phyloP scores from a whole-genome alignment of 441 rosid genomes.

The Gossypium davidsonii region DNA sequence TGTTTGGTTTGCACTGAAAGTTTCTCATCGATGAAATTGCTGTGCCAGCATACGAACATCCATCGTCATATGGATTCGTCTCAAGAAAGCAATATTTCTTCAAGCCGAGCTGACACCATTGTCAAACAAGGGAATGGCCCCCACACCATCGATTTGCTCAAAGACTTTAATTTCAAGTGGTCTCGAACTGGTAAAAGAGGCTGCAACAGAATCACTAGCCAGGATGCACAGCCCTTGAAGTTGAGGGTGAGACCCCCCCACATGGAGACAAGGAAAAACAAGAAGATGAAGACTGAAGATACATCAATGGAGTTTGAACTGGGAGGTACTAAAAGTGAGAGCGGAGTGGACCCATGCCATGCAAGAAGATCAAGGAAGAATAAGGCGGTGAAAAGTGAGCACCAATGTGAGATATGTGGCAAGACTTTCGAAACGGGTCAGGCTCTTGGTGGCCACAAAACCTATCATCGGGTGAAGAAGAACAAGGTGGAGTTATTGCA shows the following conservation, averaged over 20 bases:
- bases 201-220: too few species aligned
- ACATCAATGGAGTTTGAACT: background rate
- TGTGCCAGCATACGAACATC: background rate
- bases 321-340: background rate
- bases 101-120: background rate
- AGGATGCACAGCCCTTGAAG: background rate
- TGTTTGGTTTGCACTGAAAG: background rate
- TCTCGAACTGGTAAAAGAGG: background rate
- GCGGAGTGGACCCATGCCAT: background rate
- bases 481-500: too few species aligned
- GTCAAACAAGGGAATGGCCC: background rate
- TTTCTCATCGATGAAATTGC: background rate
- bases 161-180: too few species aligned
- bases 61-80: background rate
- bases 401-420: background rate
- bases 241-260: too few species aligned
- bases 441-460: conserved; percentile 7
- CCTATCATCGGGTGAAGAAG: background rate
- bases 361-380: background rate
- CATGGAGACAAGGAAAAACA: too few species aligned
- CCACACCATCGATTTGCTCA: background rate
- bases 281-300: background rate
- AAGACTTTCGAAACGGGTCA: background rate
- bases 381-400: background rate
- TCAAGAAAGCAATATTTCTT: background rate